Conservation (phyloP, 176 grass and related monocot species). For the Oryza coarctata region DNA sequence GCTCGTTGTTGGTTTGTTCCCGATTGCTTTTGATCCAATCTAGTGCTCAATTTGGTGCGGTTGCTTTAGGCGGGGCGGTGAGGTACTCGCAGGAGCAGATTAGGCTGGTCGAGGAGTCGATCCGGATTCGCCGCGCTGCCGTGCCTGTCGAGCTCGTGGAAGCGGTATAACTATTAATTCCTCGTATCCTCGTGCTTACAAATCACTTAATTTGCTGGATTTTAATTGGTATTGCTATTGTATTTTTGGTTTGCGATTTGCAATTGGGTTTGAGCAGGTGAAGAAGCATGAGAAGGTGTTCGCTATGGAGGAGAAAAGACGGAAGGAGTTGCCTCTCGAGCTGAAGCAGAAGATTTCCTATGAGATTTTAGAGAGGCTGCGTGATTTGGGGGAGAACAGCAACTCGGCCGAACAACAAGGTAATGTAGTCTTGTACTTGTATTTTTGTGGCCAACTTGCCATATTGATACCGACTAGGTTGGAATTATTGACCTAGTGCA, state of each 20-base stretch:
- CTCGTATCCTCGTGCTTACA: neutral
- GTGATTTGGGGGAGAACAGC: conserved; percentile 33
- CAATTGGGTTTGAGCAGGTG: conserved; percentile 42
- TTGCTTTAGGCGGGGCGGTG: conserved; percentile 4
- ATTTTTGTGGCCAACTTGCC: neutral
- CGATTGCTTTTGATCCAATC: neutral
- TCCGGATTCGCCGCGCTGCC: conserved; percentile 56
- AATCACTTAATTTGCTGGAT: neutral
- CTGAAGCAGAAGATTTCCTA: conserved; percentile 60
- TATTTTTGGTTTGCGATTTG: conserved; percentile 6
- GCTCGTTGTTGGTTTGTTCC: neutral
- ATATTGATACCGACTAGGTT: neutral
- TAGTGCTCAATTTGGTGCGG: conserved; percentile 1
- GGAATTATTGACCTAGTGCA: neutral
- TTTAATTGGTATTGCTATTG: neutral
- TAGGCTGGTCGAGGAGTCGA: conserved; percentile 69
- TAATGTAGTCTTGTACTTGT: neutral
- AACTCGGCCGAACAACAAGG: conserved; percentile 56
- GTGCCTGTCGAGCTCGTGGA: conserved; percentile 63
- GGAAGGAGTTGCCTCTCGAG: conserved; percentile 46
- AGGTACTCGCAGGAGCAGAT: conserved; percentile 54
- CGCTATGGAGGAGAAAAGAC: conserved; percentile 48
- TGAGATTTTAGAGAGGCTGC: conserved; percentile 65
- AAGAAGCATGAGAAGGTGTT: conserved; percentile 49
- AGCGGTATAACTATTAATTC: conserved; percentile 40